These are phyloP conservation scores for Vitis rupestris DNA, from an alignment of 164 flowering plant genomes.

Conservation along the genomic window DNA sequence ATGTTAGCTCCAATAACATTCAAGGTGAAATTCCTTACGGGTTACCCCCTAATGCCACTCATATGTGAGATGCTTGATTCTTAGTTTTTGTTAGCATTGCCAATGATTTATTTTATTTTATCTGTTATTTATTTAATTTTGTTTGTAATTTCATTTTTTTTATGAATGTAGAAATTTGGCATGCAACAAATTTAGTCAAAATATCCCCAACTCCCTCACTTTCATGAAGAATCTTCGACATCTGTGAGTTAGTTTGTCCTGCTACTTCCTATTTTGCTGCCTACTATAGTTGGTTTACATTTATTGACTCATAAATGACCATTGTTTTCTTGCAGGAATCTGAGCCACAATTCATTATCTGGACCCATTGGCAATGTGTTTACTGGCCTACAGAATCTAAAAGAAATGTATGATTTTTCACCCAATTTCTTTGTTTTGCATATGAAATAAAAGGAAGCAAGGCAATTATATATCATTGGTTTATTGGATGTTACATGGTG, in stretches of 20 bases:
- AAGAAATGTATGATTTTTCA: slow-evolving; percentile 51
- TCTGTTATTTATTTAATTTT: not conserved
- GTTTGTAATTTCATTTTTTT: not conserved
- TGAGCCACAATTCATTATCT: slow-evolving; percentile 71
- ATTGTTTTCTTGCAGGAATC: slow-evolving; percentile 49
- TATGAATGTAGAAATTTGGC: slow-evolving; percentile 63
- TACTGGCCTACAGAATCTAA: slow-evolving; percentile 46
- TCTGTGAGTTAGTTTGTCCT: slow-evolving; percentile 51
- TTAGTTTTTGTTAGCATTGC: not conserved
- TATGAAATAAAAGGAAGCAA: too few species aligned
- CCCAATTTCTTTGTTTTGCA: not conserved
- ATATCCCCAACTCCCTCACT: slow-evolving; percentile 54
- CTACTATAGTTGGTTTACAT: not conserved
- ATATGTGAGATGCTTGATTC: slow-evolving; percentile 47
- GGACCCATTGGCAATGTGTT: slow-evolving; percentile 80
- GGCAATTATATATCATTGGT: too few species aligned
- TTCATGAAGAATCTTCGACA: slow-evolving; percentile 46
- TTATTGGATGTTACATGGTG: too few species aligned
- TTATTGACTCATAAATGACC: slow-evolving; percentile 1
- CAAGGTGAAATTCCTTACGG: slow-evolving; percentile 58
- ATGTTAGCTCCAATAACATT: slow-evolving; percentile 64
- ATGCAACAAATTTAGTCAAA: slow-evolving; percentile 50
- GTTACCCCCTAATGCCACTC: slow-evolving; percentile 68
- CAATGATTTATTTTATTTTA: not conserved
- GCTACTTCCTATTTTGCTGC: not conserved